A percentile compares a stretch with the other conserved stretches of the same genome.
phyloP scores from a whole-genome alignment of 1,139 yeast genomes.

The Hemisphaericaspora lyxosophila region DNA sequence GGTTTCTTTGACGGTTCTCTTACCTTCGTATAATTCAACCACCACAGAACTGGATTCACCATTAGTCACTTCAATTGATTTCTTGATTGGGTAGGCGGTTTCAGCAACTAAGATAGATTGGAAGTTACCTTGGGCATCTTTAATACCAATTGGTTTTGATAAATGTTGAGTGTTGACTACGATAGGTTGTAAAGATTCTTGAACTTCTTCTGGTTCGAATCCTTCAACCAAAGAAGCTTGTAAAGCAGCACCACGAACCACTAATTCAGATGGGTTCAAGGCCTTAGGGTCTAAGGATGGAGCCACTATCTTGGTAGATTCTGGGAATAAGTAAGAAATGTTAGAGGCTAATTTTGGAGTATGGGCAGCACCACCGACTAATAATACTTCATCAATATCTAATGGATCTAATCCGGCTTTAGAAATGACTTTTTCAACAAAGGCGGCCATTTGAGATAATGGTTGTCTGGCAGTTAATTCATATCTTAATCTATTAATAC shows the following conservation, averaged over 20 bases:
- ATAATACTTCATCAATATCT: slow-evolving; percentile 80
- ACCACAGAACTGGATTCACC: slow-evolving; percentile 61
- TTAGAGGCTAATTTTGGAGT: slow-evolving; percentile 87
- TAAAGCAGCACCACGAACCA: slow-evolving; percentile 94
- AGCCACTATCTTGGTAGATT: slow-evolving; percentile 70
- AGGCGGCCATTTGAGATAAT: slow-evolving; percentile 70
- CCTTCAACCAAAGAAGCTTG: slow-evolving; percentile 88
- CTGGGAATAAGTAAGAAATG: slow-evolving; percentile 75
- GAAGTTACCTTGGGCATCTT: slow-evolving; percentile 70
- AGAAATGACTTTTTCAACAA: slow-evolving; percentile 69
- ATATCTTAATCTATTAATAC: slow-evolving; percentile 90
- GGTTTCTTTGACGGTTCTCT: slow-evolving; percentile 74
- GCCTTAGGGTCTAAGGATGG: slow-evolving; percentile 79
- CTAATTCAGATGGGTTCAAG: slow-evolving; percentile 82
- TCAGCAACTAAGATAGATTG: slow-evolving; percentile 75
- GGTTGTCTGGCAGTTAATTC: slow-evolving; percentile 85
- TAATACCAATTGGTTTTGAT: slow-evolving; percentile 80
- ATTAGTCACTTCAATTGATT: slow-evolving; percentile 64
- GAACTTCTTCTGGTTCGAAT: slow-evolving; percentile 83
- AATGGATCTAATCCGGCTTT: slow-evolving; percentile 85
- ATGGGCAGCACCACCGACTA: slow-evolving; percentile 92
- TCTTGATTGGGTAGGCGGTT: slow-evolving; percentile 91
- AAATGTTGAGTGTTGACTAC: slow-evolving; percentile 89
- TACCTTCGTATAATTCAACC: slow-evolving; percentile 82
- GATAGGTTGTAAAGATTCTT: slow-evolving; percentile 81